Conservation (phyloP, 768 basidiomycete species). For the Leccinum rimulosum region DNA sequence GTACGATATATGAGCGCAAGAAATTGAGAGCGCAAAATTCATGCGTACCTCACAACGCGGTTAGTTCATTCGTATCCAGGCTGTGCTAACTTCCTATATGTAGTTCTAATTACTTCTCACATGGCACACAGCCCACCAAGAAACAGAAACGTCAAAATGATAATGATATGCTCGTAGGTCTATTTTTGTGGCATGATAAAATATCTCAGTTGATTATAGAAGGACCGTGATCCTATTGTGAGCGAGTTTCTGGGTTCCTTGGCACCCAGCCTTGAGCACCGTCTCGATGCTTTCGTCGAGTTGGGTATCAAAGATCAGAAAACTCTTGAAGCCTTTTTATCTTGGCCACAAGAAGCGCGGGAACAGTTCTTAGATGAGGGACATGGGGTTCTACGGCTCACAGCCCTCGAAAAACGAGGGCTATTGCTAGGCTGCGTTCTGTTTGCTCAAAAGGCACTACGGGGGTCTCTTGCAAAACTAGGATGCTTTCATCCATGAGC, state of each 20-base stretch:
- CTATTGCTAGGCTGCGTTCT: constrained; percentile 14
- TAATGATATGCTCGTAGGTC: not conserved
- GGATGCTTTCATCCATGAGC: not conserved
- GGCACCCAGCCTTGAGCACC: constrained; percentile 21
- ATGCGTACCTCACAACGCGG: not conserved
- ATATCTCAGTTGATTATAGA: constrained; percentile 1
- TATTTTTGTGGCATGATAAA: not conserved
- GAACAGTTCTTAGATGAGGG: constrained; percentile 17
- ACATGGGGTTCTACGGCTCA: constrained; percentile 12
- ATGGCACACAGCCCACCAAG: not conserved
- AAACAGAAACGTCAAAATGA: not conserved
- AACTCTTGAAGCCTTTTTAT: constrained; percentile 22
- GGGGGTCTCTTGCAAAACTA: not conserved
- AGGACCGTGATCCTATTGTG: not conserved
- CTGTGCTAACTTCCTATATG: not conserved
- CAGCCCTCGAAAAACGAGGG: constrained; percentile 19
- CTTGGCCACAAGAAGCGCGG: constrained; percentile 19
- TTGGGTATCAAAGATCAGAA: constrained; percentile 24
- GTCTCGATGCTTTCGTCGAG: constrained; percentile 15
- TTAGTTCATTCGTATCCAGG: not conserved
- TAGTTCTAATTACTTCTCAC: not conserved
- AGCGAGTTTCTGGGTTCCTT: constrained; percentile 20
- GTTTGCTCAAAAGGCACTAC: constrained; percentile 4
- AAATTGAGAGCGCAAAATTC: not conserved
- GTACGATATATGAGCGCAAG: not conserved